Percentiles rank a stretch among this genome's conserved stretches.
These are phyloP conservation scores for Trichoderma pleuroti DNA, from an alignment of 2,329 filamentous ascomycete species.

Conservation along the genomic window DNA sequence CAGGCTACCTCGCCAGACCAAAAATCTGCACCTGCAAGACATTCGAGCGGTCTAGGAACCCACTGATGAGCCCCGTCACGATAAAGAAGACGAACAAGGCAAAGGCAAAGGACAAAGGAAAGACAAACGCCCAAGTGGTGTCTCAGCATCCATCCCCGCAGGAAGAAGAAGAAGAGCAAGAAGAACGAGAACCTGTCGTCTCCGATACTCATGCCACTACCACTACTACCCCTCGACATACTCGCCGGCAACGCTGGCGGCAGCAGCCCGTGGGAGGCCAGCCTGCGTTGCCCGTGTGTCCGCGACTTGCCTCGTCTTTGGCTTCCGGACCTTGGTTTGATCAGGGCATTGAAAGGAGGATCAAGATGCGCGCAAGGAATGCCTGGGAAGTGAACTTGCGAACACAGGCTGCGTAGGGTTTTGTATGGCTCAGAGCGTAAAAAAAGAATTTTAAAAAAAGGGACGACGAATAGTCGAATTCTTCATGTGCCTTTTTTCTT, in stretches of 20 bases:
- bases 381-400: neutral
- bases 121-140: neutral
- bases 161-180: neutral
- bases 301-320: neutral
- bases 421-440: neutral
- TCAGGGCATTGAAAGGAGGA: constrained; percentile 15
- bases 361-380: constrained; percentile 14
- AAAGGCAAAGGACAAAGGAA: neutral
- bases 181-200: neutral
- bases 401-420: neutral
- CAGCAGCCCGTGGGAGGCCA: neutral
- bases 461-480: no score
- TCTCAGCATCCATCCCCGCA: neutral
- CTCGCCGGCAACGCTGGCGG: constrained; percentile 10
- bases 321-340: neutral
- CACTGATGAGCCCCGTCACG: constrained; percentile 23
- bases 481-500: neutral
- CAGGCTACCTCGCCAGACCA: constrained; percentile 60
- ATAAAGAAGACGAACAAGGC: constrained; percentile 11
- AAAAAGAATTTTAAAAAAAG: neutral
- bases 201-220: neutral
- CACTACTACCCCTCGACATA: neutral
- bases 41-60: constrained; percentile 32
- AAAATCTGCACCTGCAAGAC: constrained; percentile 38
- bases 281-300: neutral